A percentile compares a stretch with the other conserved stretches of the same genome.
These are phyloP conservation scores for Aspergillus aculeatinus DNA, from an alignment of 2,329 filamentous ascomycete species.

Conservation along the genomic window DNA sequence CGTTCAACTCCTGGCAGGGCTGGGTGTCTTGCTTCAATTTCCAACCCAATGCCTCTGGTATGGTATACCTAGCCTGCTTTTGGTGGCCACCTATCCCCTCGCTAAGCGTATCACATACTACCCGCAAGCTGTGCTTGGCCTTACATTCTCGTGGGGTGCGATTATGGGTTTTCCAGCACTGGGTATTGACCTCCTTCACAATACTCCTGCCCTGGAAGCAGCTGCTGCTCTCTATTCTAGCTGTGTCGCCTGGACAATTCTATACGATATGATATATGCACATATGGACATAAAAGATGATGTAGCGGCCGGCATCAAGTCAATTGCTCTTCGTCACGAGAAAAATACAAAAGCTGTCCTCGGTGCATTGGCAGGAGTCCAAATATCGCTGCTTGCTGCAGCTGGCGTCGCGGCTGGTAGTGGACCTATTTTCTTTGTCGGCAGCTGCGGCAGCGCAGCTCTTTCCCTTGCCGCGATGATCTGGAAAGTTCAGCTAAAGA, in stretches of 20 bases:
- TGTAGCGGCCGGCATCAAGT: conserved; percentile 50
- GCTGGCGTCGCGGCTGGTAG: conserved; percentile 52
- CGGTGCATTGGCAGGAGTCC: conserved; percentile 40
- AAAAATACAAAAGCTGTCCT: conserved; percentile 48
- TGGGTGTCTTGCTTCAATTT: conserved; percentile 46
- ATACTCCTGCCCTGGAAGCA: conserved; percentile 37
- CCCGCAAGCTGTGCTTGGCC: conserved; percentile 52
- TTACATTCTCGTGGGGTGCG: conserved; percentile 53
- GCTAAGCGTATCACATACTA: conserved; percentile 55
- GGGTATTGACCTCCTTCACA: conserved; percentile 45
- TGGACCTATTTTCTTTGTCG: conserved; percentile 59
- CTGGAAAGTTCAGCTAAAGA: conserved; percentile 57
- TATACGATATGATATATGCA: conserved; percentile 54
- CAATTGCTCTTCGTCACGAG: conserved; percentile 51
- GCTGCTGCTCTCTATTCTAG: conserved; percentile 47
- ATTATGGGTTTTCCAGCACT: conserved; percentile 50
- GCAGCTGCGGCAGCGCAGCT: conserved; percentile 58
- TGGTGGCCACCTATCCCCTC: conserved; percentile 51
- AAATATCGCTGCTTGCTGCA: conserved; percentile 44
- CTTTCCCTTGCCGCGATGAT: conserved; percentile 59
- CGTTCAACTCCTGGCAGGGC: conserved; percentile 42
- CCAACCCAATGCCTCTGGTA: conserved; percentile 45
- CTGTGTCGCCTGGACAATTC: conserved; percentile 49
- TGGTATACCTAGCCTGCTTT: conserved; percentile 43
- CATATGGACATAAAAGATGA: conserved; percentile 55